Conservation (phyloP, 2,329 filamentous ascomycete genomes). For the Stylonectria norvegica region DNA sequence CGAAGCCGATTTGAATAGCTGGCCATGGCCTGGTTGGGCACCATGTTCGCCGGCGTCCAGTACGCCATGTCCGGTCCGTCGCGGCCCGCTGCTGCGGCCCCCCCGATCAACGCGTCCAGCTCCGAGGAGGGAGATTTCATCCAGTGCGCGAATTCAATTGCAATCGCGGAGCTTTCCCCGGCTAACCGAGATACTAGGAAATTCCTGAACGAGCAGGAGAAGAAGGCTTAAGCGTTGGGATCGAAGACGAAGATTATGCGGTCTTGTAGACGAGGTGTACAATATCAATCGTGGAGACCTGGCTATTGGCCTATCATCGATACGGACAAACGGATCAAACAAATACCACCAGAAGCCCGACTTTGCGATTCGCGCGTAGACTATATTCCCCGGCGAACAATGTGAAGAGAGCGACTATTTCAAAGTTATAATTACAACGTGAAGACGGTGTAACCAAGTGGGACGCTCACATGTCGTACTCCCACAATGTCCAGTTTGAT, state of each 20-base stretch:
- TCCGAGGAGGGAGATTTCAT: constrained; percentile 63
- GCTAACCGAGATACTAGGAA: constrained; percentile 34
- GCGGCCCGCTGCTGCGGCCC: constrained; percentile 42
- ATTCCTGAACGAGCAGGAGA: constrained; percentile 40
- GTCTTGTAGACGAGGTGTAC: constrained; percentile 34
- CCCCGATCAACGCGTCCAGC: constrained; percentile 60
- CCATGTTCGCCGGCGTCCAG: constrained; percentile 49
- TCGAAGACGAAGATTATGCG: constrained; percentile 15
- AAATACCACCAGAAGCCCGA: constrained; percentile 25
- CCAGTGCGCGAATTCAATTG: constrained; percentile 48
- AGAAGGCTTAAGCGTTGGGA: constrained; percentile 36
- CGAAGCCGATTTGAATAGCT: constrained; percentile 41
- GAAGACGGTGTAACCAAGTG: too few relatives aligned
- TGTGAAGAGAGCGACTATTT: too few relatives aligned
- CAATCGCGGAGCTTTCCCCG: constrained; percentile 3
- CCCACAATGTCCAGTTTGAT: too few relatives aligned
- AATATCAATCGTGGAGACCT: constrained; percentile 28
- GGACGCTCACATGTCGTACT: too few relatives aligned
- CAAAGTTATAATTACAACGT: too few relatives aligned
- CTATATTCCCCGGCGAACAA: too few relatives aligned
- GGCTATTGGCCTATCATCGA: constrained; percentile 22
- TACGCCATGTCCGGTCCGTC: constrained; percentile 43
- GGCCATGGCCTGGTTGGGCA: constrained; percentile 53
- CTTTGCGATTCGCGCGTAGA: constrained; percentile 20
- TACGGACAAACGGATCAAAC: constrained; percentile 23